phyloP scores from a whole-genome alignment of 805 yeast genomes.

The Teunomyces kruisii region DNA sequence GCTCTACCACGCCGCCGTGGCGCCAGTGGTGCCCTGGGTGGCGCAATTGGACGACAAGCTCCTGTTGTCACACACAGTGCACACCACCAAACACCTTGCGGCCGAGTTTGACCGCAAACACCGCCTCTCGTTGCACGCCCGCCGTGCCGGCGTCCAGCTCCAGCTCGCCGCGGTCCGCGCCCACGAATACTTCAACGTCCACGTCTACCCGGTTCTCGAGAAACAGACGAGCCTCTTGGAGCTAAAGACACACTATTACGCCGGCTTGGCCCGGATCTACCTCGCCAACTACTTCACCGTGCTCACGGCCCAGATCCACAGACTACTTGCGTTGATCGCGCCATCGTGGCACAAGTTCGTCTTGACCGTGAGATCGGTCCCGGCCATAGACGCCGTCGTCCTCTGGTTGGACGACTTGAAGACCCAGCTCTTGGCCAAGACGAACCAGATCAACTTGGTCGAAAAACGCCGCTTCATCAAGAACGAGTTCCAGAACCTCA shows the following conservation, averaged over 20 bases:
- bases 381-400: neutral
- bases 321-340: neutral
- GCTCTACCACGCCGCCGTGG: neutral
- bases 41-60: neutral
- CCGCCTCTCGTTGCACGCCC: neutral
- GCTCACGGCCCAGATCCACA: neutral
- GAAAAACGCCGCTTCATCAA: conserved; percentile 23
- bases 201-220: neutral
- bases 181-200: neutral
- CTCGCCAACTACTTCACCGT: neutral
- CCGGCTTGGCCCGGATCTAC: neutral
- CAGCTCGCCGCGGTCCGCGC: neutral
- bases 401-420: neutral
- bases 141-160: neutral
- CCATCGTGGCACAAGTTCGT: neutral
- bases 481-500: conserved; percentile 25
- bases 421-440: neutral
- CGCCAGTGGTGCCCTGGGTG: conserved; percentile 1
- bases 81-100: neutral
- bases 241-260: neutral
- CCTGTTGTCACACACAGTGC: neutral
- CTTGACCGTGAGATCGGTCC: neutral
- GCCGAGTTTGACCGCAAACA: neutral
- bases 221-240: neutral
- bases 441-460: conserved; percentile 12